These are phyloP conservation scores for Polygonum maritimum DNA, from an alignment of 148 eudicot species.

Conservation along the genomic window DNA sequence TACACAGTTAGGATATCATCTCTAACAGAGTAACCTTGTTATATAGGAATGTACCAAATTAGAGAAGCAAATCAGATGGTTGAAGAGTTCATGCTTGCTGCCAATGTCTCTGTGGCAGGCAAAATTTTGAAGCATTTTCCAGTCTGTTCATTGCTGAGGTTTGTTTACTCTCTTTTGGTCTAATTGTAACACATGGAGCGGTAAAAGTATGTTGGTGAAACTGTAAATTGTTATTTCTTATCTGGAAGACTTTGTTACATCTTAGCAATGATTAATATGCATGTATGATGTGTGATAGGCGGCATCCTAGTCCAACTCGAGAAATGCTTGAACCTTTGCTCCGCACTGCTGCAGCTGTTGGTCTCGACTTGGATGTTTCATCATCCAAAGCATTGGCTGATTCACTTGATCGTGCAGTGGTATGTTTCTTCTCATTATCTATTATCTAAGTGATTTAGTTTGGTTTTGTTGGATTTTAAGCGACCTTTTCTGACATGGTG, in stretches of 20 bases:
- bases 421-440: slow-evolving; percentile 15
- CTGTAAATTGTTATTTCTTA: not conserved
- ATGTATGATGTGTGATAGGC: slow-evolving; percentile 35
- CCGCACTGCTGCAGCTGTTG: slow-evolving; percentile 86
- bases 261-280: not conserved
- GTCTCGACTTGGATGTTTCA: slow-evolving; percentile 74
- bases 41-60: slow-evolving; percentile 95
- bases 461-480: not conserved
- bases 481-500: not conserved
- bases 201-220: not conserved
- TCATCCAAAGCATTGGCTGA: slow-evolving; percentile 93
- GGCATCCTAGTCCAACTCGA: slow-evolving; percentile 94
- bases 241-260: not conserved
- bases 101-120: slow-evolving; percentile 88
- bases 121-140: slow-evolving; percentile 76
- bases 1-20: not conserved
- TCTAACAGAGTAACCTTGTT: slow-evolving; percentile 8
- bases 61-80: slow-evolving; percentile 99
- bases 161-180: not conserved
- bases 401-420: slow-evolving; percentile 92
- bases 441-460: not conserved
- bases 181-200: not conserved
- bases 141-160: slow-evolving; percentile 73
- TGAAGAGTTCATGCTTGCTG: slow-evolving; percentile 99
- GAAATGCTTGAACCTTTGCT: slow-evolving; percentile 97